These are phyloP conservation scores for Mimosa pudica DNA, from an alignment of 306 rosid species.

Conservation along the genomic window DNA sequence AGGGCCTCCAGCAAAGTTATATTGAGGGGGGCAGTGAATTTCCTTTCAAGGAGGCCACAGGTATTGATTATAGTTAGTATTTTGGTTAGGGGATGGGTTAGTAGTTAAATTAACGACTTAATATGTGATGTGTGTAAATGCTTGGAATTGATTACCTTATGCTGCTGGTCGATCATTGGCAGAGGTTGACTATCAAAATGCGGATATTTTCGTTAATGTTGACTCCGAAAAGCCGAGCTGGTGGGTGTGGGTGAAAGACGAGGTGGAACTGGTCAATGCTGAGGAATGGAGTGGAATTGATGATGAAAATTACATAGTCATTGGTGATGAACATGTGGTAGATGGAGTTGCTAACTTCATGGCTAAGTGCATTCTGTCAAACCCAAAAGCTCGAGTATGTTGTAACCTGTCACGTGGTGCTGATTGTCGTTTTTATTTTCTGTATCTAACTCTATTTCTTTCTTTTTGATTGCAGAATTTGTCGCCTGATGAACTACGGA, in stretches of 20 bases:
- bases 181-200: conserved; percentile 69
- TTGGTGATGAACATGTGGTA: conserved; percentile 85
- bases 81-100: not conserved
- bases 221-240: conserved; percentile 73
- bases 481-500: conserved; percentile 85
- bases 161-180: conserved; percentile 27
- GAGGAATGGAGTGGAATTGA: conserved; percentile 93
- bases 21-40: conserved; percentile 58
- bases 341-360: conserved; percentile 94
- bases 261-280: conserved; percentile 54
- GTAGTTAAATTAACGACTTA: conserved; percentile 15
- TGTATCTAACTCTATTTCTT: conserved; percentile 24
- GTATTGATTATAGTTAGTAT: conserved; percentile 35
- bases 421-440: conserved; percentile 16
- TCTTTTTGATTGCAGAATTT: conserved; percentile 62
- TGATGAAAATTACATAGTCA: conserved; percentile 73
- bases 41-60: conserved; percentile 85
- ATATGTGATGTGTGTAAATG: conserved; percentile 3
- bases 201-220: conserved; percentile 76
- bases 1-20: conserved; percentile 56
- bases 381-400: conserved; percentile 75
- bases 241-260: conserved; percentile 98
- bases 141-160: conserved; percentile 16
- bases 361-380: conserved; percentile 85
- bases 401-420: not conserved